Conservation (phyloP, 1,284 basidiomycete genomes). For the Crucibulum parvulum region DNA sequence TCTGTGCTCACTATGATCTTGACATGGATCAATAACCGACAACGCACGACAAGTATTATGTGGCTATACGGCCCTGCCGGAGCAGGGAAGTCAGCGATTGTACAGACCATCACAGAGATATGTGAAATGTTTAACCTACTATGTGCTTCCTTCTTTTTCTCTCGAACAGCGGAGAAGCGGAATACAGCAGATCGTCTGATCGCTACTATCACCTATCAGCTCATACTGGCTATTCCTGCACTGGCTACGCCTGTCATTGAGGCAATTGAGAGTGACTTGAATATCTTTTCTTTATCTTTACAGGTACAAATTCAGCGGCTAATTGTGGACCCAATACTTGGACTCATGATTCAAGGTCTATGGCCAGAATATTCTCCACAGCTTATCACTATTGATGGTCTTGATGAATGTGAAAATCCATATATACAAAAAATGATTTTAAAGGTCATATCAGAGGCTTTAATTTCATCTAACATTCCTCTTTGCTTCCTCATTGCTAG, state of each 20-base stretch:
- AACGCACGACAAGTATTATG: not conserved
- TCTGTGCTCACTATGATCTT: not conserved
- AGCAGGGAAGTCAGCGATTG: not conserved
- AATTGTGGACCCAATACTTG: not conserved
- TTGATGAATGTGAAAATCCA: conserved; percentile 9
- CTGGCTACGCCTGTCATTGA: conserved; percentile 2
- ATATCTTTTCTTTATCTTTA: not conserved
- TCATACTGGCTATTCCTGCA: not conserved
- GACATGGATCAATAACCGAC: not conserved
- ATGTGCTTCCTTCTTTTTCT: not conserved
- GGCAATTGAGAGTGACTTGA: not conserved
- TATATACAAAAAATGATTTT: conserved; percentile 4
- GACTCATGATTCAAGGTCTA: not conserved
- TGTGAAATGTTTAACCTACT: not conserved
- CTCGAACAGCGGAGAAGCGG: not conserved
- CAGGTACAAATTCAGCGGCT: not conserved
- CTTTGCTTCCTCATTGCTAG: conserved; percentile 9
- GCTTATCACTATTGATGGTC: conserved; percentile 7
- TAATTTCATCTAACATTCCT: not conserved
- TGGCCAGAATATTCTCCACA: not conserved
- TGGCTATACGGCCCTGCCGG: not conserved
- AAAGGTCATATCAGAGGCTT: not conserved
- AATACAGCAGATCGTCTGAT: not conserved
- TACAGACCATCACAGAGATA: not conserved
- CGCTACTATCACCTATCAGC: not conserved